Evolutionary conservation across 2,329 filamentous ascomycete genomes (phyloP), one percentile per base, ranked within the genome.

Genomic region (Diplocarpon mali): DNA sequence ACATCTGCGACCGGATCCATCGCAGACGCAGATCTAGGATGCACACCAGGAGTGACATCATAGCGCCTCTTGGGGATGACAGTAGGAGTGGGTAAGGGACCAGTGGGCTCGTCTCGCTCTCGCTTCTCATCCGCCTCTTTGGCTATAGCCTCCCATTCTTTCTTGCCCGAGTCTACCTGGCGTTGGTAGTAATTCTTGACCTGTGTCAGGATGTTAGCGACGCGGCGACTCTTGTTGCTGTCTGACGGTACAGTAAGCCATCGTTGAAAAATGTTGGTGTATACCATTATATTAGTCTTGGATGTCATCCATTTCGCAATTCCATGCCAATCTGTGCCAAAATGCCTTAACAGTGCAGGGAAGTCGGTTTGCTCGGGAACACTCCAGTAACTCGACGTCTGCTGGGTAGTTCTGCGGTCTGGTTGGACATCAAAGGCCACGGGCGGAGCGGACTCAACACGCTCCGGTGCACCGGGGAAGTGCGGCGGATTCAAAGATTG

Each of bases 251-350:
- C 47, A 50, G 45, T 43, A 51, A 56, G 38, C 50, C 46, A 51
- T 53, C 55, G 62, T 55, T 57, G 53, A 57, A 56, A 59, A 53
- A 44, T 35, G 38, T 39, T 36, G 40, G 43, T 54, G 60, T 71
- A 62, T 69, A 85, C 85, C 85, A 92, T 92, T n/a, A 84, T 83
- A 45, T 82, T 75, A 14, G 85, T 90, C 65, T 90, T 90, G 4
- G 84, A 86, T 40, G 82, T 80, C 82, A 92, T 88, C 56, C 86
- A 78, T 41, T 71, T 71, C 34, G 85, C 82, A 63, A 90, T 90
- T 4, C 75, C 76, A 39, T 69, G 68, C 76, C 84, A 92, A 60
- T 92, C 84, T 13, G 81, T 86, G 46, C 85, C 85, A 65, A 87
- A 90, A 44, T 85, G 75, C 40, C 71, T 73, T 38, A 92, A 69